phyloP scores from a whole-genome alignment of 768 basidiomycete species.

The Cyathus striatus region DNA sequence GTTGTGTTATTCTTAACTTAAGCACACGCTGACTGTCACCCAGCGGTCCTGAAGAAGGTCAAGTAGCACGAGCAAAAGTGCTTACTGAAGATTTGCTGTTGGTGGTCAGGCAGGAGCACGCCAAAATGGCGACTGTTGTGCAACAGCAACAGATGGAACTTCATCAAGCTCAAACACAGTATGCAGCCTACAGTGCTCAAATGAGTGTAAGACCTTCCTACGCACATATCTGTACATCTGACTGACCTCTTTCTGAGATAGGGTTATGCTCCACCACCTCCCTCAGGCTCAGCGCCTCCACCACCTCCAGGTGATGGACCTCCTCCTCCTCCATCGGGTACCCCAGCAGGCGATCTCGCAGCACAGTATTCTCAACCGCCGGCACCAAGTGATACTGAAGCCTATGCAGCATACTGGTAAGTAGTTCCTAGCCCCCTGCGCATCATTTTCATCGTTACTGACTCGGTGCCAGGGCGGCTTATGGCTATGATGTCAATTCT shows the following conservation, averaged over 20 bases:
- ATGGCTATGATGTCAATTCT: slow-evolving; percentile 84
- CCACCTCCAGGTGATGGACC: slow-evolving; percentile 47
- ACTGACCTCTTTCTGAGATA: slow-evolving; percentile 9
- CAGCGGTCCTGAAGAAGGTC: slow-evolving; percentile 79
- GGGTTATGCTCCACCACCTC: slow-evolving; percentile 47
- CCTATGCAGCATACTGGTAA: slow-evolving; percentile 59
- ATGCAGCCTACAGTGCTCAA: slow-evolving; percentile 67
- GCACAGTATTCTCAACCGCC: slow-evolving; percentile 25
- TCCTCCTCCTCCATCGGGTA: slow-evolving; percentile 35
- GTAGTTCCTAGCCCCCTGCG: slow-evolving; percentile 13
- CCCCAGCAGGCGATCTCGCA: slow-evolving; percentile 45
- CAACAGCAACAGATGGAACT: slow-evolving; percentile 83
- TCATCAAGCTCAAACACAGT: slow-evolving; percentile 78
- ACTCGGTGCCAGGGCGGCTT: slow-evolving; percentile 63
- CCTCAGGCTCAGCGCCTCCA: slow-evolving; percentile 47
- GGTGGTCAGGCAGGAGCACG: slow-evolving; percentile 86
- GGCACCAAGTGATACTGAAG: slow-evolving; percentile 41
- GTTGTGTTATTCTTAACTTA: slow-evolving; percentile 3
- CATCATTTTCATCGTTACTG: not conserved
- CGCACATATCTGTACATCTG: not conserved
- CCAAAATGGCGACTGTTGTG: slow-evolving; percentile 63
- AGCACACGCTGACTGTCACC: too few species aligned
- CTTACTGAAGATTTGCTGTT: slow-evolving; percentile 85
- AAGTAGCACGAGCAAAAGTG: slow-evolving; percentile 82
- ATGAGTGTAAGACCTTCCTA: slow-evolving; percentile 42